phyloP scores from a whole-genome alignment of 306 rosid genomes.

The Prunus mongolica region DNA sequence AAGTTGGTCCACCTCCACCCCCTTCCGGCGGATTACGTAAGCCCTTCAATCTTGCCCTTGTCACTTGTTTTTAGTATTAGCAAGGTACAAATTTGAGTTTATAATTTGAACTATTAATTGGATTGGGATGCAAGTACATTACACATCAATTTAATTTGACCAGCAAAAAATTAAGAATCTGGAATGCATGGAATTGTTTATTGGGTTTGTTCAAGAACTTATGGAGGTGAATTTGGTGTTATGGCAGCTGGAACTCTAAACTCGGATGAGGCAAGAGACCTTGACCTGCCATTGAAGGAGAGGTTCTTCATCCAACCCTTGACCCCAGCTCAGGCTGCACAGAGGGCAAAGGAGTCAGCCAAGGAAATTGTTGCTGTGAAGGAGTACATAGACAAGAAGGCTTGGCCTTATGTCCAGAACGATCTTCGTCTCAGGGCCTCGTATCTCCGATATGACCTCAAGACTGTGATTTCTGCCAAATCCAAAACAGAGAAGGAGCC shows the following conservation, averaged over 20 bases:
- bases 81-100: neutral
- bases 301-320: slow-evolving; percentile 86
- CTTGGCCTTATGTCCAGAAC: slow-evolving; percentile 90
- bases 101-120: neutral
- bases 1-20: slow-evolving; percentile 82
- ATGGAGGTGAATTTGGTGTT: neutral
- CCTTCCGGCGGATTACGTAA: slow-evolving; percentile 96
- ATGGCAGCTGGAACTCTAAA: slow-evolving; percentile 86
- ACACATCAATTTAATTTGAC: neutral
- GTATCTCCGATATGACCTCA: slow-evolving; percentile 86
- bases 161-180: neutral
- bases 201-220: neutral
- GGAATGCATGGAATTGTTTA: neutral
- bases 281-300: slow-evolving; percentile 57
- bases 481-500: slow-evolving; percentile 70
- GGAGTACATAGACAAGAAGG: slow-evolving; percentile 76
- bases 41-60: slow-evolving; percentile 13
- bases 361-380: slow-evolving; percentile 77
- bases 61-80: neutral
- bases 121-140: neutral
- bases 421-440: slow-evolving; percentile 71
- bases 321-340: slow-evolving; percentile 59
- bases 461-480: slow-evolving; percentile 68
- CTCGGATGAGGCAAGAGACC: slow-evolving; percentile 88
- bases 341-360: slow-evolving; percentile 88